A percentile compares a stretch with the other conserved stretches of the same genome.
These are phyloP conservation scores for Diaporthe sp. DNA, from an alignment of 2,329 filamentous ascomycete species.

Conservation along the genomic window DNA sequence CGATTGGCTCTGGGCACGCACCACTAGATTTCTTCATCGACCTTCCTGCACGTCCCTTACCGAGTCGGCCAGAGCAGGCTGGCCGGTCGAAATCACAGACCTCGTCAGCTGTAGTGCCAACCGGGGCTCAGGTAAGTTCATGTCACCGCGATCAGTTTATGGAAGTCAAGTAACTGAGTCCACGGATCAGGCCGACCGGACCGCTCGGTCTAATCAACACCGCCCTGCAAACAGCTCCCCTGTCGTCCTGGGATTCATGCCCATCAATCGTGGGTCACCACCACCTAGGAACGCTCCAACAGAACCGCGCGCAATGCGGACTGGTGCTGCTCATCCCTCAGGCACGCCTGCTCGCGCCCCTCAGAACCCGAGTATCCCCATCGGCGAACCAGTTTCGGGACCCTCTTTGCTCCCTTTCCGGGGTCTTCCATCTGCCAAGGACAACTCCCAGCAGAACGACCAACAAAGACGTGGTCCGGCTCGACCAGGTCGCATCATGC, in stretches of 20 bases:
- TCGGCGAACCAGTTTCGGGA: neutral
- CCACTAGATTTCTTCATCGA: slow-evolving; percentile 30
- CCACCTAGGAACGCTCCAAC: slow-evolving; percentile 22
- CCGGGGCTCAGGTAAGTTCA: neutral
- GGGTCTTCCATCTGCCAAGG: neutral
- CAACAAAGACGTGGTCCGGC: slow-evolving; percentile 25
- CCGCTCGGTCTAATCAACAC: neutral
- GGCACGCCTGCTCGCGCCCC: neutral
- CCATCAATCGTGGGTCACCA: slow-evolving; percentile 20
- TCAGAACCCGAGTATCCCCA: too few relatives aligned
- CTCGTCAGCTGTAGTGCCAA: neutral
- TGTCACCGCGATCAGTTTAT: neutral
- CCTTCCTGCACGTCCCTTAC: neutral
- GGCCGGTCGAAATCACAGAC: neutral
- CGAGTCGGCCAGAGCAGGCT: neutral
- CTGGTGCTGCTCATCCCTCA: neutral
- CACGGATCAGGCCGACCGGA: neutral
- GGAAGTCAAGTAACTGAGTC: neutral
- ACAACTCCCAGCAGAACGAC: neutral
- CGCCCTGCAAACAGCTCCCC: neutral
- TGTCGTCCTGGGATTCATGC: slow-evolving; percentile 4
- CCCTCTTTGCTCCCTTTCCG: neutral
- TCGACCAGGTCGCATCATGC: slow-evolving; percentile 26
- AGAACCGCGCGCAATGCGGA: slow-evolving; percentile 31
- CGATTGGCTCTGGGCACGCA: neutral